Evolutionary conservation across 2,329 filamentous ascomycete species (phyloP).

Genomic region (Phyllosticta citribraziliensis): DNA sequence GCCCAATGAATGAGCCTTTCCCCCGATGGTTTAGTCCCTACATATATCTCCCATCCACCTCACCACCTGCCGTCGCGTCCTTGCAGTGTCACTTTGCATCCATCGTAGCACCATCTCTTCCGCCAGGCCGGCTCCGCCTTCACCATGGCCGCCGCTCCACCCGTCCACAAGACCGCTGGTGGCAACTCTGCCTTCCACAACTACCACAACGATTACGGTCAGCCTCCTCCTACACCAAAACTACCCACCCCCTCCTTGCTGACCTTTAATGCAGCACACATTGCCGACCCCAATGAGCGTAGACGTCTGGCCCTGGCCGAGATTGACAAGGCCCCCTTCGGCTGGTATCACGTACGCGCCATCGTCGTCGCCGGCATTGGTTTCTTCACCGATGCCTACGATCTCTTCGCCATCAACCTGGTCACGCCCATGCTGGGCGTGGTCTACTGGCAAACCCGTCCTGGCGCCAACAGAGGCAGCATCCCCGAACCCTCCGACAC

Average conservation of each 20-base stretch:
- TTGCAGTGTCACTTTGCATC: not conserved
- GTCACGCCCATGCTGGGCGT: constrained; percentile 66
- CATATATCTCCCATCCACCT: not conserved
- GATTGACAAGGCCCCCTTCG: constrained; percentile 72
- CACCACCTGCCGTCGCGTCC: not conserved
- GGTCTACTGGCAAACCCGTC: constrained; percentile 54
- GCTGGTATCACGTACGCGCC: constrained; percentile 73
- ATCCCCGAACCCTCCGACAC: constrained; percentile 63
- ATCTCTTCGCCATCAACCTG: constrained; percentile 59
- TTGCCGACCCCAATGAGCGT: constrained; percentile 65
- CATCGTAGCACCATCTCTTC: not conserved
- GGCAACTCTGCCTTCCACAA: constrained; percentile 37
- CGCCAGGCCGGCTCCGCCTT: not conserved
- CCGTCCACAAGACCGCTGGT: constrained; percentile 13
- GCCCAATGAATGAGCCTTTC: not conserved
- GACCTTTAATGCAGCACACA: constrained; percentile 24
- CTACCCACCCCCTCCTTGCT: too few relatives aligned
- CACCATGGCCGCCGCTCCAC: constrained; percentile 10
- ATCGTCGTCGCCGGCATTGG: constrained; percentile 71
- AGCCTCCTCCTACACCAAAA: not conserved
- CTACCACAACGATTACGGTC: constrained; percentile 63
- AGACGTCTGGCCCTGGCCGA: constrained; percentile 69
- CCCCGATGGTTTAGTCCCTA: not conserved
- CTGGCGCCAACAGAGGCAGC: constrained; percentile 22
- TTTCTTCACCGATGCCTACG: constrained; percentile 81